A percentile compares a stretch with the other conserved stretches of the same genome.
Conservation (phyloP, 2,329 filamentous ascomycete genomes). For the Cladosporium sp. region DNA sequence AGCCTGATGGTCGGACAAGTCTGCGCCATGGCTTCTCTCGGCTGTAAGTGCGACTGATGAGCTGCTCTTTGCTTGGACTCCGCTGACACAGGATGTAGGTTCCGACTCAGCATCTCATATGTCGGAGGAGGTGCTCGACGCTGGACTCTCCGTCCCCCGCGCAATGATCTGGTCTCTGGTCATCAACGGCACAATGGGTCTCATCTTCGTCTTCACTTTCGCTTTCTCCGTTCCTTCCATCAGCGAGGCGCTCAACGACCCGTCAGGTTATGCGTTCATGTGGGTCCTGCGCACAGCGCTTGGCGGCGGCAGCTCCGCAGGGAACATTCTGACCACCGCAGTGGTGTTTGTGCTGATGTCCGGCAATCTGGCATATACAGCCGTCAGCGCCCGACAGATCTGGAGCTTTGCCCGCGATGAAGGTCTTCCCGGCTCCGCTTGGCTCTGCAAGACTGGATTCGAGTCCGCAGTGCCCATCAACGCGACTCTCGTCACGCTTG, state of each 20-base stretch:
- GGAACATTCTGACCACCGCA: conserved; percentile 26
- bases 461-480: conserved; percentile 30
- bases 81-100: conserved; percentile 16
- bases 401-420: conserved; percentile 34
- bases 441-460: conserved; percentile 28
- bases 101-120: conserved; percentile 38
- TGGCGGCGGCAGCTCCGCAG: conserved; percentile 18
- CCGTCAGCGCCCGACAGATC: conserved; percentile 29
- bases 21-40: not conserved
- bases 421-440: conserved; percentile 31
- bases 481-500: conserved; percentile 27
- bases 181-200: conserved; percentile 31
- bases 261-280: conserved; percentile 27
- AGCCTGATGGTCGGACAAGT: conserved; percentile 38
- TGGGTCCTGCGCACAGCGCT: not conserved
- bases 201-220: conserved; percentile 36
- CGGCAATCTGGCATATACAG: conserved; percentile 32
- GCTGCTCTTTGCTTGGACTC: not conserved
- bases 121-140: conserved; percentile 34
- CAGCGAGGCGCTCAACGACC: conserved; percentile 29
- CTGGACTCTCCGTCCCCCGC: conserved; percentile 38
- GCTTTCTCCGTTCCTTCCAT: conserved; percentile 23
- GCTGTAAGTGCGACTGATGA: not conserved
- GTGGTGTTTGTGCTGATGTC: conserved; percentile 30
- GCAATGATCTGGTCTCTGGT: conserved; percentile 41